Percentiles rank a stretch among this genome's conserved stretches.
Conservation (phyloP, 495 filamentous ascomycete species). For the Clavariopsis aquatica region DNA sequence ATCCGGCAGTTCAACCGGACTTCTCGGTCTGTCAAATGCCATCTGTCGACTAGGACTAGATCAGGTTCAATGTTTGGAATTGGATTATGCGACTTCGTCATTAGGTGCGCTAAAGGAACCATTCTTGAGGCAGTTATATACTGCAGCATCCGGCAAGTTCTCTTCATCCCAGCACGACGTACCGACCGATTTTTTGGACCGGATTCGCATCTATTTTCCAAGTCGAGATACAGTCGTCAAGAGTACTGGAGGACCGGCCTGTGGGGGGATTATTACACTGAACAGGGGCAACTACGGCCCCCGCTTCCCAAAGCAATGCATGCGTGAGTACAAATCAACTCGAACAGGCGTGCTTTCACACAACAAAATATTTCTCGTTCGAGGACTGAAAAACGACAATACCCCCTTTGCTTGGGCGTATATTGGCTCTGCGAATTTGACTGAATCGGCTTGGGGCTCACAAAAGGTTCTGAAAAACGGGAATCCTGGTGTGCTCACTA, state of each 20-base stretch:
- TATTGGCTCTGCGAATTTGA: constrained; percentile 88
- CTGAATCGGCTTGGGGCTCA: constrained; percentile 89
- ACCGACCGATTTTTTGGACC: constrained; percentile 48
- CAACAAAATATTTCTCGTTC: constrained; percentile 78
- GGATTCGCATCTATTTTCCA: constrained; percentile 81
- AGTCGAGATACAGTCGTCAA: constrained; percentile 66
- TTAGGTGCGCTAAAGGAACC: constrained; percentile 70
- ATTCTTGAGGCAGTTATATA: constrained; percentile 70
- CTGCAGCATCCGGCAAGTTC: constrained; percentile 65
- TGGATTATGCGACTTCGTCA: constrained; percentile 66
- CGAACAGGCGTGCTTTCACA: constrained; percentile 77
- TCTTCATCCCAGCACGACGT: constrained; percentile 25
- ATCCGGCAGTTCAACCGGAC: constrained; percentile 63
- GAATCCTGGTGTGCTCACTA: constrained; percentile 70
- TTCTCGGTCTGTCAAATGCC: constrained; percentile 66
- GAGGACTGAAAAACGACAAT: constrained; percentile 45
- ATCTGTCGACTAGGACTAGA: constrained; percentile 59
- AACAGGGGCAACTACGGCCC: constrained; percentile 66
- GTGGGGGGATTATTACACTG: constrained; percentile 80
- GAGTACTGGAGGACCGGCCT: constrained; percentile 58
- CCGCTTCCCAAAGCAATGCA: constrained; percentile 65
- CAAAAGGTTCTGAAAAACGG: constrained; percentile 65
- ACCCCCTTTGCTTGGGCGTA: constrained; percentile 67
- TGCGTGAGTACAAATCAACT: constrained; percentile 73
- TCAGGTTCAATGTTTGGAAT: constrained; percentile 31